Percentiles rank a stretch among this genome's conserved stretches.
phyloP scores from a whole-genome alignment of 2,329 filamentous ascomycete genomes.

The Sclerotinia sclerotiorum region DNA sequence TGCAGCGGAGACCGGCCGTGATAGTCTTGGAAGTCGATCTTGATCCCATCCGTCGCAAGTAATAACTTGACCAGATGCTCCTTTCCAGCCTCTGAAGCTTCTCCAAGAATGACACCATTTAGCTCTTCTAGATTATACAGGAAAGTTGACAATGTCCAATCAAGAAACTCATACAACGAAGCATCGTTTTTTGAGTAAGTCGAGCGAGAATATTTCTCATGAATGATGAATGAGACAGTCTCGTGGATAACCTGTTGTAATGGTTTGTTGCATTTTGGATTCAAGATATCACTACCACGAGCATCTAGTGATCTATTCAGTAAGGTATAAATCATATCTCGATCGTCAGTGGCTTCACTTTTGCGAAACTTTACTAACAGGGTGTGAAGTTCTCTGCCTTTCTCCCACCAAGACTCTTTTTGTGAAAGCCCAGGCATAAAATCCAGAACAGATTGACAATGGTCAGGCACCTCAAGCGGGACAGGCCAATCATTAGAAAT shows the following conservation, averaged over 20 bases:
- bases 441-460: conserved; percentile 26
- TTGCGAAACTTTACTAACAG: conserved; percentile 24
- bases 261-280: not conserved
- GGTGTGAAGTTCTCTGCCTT: conserved; percentile 19
- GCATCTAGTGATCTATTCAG: conserved; percentile 7
- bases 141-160: conserved; percentile 13
- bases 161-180: not conserved
- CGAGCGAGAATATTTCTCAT: not conserved
- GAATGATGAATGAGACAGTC: not conserved
- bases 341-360: conserved; percentile 25
- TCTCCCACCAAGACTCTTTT: conserved; percentile 19
- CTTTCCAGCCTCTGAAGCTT: not conserved
- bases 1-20: conserved; percentile 6
- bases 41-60: conserved; percentile 18
- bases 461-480: not conserved
- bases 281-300: not conserved
- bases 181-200: not conserved
- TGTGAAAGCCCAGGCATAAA: conserved; percentile 24
- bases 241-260: not conserved
- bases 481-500: not conserved
- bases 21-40: conserved; percentile 25
- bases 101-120: not conserved
- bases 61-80: not conserved
- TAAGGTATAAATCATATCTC: conserved; percentile 26
- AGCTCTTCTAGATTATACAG: not conserved